Evolutionary conservation across 257 asterid species (phyloP).

Genomic region (Solanum neorickii): DNA sequence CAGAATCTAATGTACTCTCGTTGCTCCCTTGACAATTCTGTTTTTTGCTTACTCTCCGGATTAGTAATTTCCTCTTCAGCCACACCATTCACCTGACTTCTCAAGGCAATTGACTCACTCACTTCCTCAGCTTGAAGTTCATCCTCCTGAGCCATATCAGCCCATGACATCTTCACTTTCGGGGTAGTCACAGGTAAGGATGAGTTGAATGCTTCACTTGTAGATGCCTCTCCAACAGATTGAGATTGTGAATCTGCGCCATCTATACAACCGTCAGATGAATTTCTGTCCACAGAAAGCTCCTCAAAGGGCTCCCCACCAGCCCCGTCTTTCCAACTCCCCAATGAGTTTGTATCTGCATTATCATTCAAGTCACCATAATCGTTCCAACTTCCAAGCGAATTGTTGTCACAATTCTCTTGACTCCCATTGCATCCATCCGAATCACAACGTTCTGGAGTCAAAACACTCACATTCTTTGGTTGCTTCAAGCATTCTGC

Average conservation of each 20-base stretch:
- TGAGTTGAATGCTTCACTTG: slow-evolving; percentile 19
- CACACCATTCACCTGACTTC: slow-evolving; percentile 9
- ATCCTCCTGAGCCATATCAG: slow-evolving; percentile 91
- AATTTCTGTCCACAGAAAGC: neutral
- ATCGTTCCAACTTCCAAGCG: slow-evolving; percentile 36
- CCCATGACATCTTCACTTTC: slow-evolving; percentile 67
- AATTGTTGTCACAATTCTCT: slow-evolving; percentile 30
- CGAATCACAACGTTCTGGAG: slow-evolving; percentile 10
- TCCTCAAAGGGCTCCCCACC: slow-evolving; percentile 28
- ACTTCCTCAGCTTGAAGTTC: slow-evolving; percentile 43
- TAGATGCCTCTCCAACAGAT: slow-evolving; percentile 11
- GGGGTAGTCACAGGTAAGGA: slow-evolving; percentile 23
- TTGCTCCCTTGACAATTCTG: slow-evolving; percentile 25
- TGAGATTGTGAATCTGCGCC: neutral
- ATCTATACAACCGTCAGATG: neutral
- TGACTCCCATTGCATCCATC: slow-evolving; percentile 22
- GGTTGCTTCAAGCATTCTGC: slow-evolving; percentile 15
- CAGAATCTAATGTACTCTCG: slow-evolving; percentile 28
- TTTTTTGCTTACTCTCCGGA: slow-evolving; percentile 32
- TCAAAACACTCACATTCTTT: slow-evolving; percentile 12
- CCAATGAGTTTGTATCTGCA: slow-evolving; percentile 51
- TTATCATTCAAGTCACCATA: slow-evolving; percentile 29
- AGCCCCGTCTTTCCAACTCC: slow-evolving; percentile 63
- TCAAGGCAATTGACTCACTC: slow-evolving; percentile 6
- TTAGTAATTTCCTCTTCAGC: slow-evolving; percentile 9